Base-by-base conservation (phyloP, 306 rosid species). In the Cicer bijugum region DNA sequence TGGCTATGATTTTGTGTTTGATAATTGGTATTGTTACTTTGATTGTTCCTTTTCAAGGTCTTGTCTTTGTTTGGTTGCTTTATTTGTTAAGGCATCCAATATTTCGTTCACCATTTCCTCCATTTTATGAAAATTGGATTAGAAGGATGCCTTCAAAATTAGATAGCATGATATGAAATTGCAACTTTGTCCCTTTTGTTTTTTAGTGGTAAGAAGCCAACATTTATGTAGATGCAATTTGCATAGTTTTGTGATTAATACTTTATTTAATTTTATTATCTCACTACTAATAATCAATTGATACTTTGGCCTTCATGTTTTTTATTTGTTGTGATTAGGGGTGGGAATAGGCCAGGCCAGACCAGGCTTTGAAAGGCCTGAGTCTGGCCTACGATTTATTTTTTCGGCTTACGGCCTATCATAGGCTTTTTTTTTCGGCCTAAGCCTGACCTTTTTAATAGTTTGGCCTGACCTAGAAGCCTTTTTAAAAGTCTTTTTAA, bases 71-170 rank as follows among this genome's bases (percentile, higher is more conserved):
- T 55, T 70, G 43, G 56, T 23, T 42, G 14, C 7, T 72, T 17
- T 78, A 82, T 48, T 44, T 80, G 80, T 43, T 82, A 7, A 77
- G 75, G 67, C 82, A 20, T 70, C 86, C 85, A 5, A 60, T 53
- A 35, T 17, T 42, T 0, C 83, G 84, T 42, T 33, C 74, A 5
- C 45, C 79, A 11, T 14, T 58, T 17, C 86, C 90, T 74, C 9
- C 80, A 17, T 14, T 67, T 37, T 33, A 40, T 63, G 69, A 74
- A 68, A 87, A 80, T 51, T 77, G 81, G 56, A 2, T 77, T 9
- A 77, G 82, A 59, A 87, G 88, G 53, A 82, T 80, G 88, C 85
- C 90, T 65, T 75, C 88, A 59, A 84, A 75, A 47, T 57, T 85
- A 45, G 88, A 86, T 60, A 72, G 69, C 67, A 84, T 84, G 84